phyloP scores from a whole-genome alignment of 306 rosid genomes.

The Gillenia trifoliata region DNA sequence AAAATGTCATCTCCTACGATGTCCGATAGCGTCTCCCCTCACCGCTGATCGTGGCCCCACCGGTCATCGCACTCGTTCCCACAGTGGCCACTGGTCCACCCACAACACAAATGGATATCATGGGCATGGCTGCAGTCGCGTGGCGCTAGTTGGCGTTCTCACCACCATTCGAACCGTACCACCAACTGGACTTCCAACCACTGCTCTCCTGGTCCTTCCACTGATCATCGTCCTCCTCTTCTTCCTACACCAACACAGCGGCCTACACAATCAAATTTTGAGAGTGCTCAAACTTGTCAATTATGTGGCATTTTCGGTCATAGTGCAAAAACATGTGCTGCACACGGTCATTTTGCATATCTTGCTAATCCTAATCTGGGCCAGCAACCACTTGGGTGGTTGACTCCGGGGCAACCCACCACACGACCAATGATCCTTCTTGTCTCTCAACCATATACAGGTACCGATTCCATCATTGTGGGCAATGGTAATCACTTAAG shows the following conservation, averaged over 20 bases:
- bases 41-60: neutral
- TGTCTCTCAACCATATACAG: neutral
- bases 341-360: neutral
- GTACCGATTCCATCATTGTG: neutral
- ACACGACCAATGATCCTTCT: neutral
- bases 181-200: too few species aligned
- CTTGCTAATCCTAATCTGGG: too few species aligned
- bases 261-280: neutral
- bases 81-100: neutral
- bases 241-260: neutral
- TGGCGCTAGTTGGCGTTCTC: too few species aligned
- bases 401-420: neutral
- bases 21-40: rapidly evolving
- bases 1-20: neutral
- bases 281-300: too few species aligned
- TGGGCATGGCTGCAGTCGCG: too few species aligned
- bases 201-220: too few species aligned
- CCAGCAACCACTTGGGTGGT: neutral
- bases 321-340: too few species aligned
- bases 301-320: too few species aligned
- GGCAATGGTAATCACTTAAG: neutral
- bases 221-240: neutral
- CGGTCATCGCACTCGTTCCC: neutral
- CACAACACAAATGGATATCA: too few species aligned
- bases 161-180: too few species aligned